Evolutionary conservation across 2,329 filamentous ascomycete genomes (phyloP).

Genomic region (Penicillium griseofulvum): DNA sequence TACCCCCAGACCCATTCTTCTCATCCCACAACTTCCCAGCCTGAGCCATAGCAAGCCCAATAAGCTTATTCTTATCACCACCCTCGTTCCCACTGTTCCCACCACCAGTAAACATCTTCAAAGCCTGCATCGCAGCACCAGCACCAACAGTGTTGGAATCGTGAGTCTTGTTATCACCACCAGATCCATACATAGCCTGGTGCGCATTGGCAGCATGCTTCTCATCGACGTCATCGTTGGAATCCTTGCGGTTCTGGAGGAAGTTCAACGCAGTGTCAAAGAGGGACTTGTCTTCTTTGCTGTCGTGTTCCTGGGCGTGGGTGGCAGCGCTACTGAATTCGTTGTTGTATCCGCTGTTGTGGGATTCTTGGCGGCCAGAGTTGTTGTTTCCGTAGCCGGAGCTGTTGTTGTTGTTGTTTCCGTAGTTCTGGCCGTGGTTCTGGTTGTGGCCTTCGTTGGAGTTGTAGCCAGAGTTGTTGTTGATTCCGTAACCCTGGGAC

Average conservation of each 20-base stretch:
- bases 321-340: conserved; percentile 55
- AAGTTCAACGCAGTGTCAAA: conserved; percentile 58
- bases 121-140: conserved; percentile 56
- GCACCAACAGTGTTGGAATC: conserved; percentile 42
- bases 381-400: too few relatives aligned
- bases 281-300: conserved; percentile 50
- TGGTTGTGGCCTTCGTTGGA: background rate
- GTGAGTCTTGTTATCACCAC: conserved; percentile 44
- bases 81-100: conserved; percentile 33
- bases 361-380: background rate
- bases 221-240: conserved; percentile 57
- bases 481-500: background rate
- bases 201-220: conserved; percentile 70
- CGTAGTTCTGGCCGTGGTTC: conserved; percentile 6
- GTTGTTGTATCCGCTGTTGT: conserved; percentile 34
- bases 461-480: conserved; percentile 5
- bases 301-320: conserved; percentile 56
- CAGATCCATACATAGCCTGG: conserved; percentile 66
- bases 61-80: conserved; percentile 70
- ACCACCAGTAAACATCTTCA: conserved; percentile 71
- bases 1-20: conserved; percentile 53
- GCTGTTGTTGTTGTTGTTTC: background rate
- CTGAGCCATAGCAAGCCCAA: conserved; percentile 84
- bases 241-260: conserved; percentile 50
- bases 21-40: conserved; percentile 73